phyloP scores from a whole-genome alignment of 2,329 filamentous ascomycete genomes.

The Knoxdaviesia proteae region DNA sequence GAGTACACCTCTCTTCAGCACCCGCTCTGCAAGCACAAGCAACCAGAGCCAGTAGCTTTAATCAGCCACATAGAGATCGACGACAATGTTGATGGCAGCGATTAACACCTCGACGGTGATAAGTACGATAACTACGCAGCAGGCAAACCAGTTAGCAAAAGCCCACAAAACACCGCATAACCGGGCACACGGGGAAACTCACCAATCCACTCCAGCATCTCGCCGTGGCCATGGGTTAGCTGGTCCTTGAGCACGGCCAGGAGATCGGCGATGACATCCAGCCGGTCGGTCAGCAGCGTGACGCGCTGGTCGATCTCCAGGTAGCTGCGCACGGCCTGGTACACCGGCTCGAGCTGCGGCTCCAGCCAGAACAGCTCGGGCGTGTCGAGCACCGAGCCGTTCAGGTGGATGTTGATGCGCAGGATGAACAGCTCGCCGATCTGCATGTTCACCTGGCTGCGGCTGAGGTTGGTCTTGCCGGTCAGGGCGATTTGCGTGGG shows the following conservation, averaged over 20 bases:
- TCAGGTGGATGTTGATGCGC: slow-evolving; percentile 92
- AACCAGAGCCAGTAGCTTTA: background rate
- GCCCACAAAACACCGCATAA: background rate
- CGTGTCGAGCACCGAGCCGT: slow-evolving; percentile 88
- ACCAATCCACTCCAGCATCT: slow-evolving; percentile 83
- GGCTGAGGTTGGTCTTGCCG: slow-evolving; percentile 73
- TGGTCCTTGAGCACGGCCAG: slow-evolving; percentile 89
- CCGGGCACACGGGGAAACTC: slow-evolving; percentile 14
- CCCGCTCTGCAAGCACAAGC: too few species aligned
- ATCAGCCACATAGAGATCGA: slow-evolving; percentile 56
- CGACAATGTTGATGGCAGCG: slow-evolving; percentile 81
- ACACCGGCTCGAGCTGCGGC: slow-evolving; percentile 87
- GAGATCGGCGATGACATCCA: slow-evolving; percentile 77
- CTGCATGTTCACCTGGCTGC: slow-evolving; percentile 95
- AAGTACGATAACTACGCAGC: slow-evolving; percentile 58
- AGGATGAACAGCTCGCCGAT: slow-evolving; percentile 97
- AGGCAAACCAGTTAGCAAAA: slow-evolving; percentile 5
- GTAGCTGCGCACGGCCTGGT: slow-evolving; percentile 86
- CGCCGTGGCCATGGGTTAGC: slow-evolving; percentile 77
- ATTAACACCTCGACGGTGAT: slow-evolving; percentile 92
- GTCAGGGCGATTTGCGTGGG: slow-evolving; percentile 83
- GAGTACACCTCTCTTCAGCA: too few species aligned
- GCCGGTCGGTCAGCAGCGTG: slow-evolving; percentile 64
- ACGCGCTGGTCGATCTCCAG: slow-evolving; percentile 97
- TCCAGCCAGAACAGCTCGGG: slow-evolving; percentile 98